Base-by-base conservation (phyloP, 371 early-diverging fungal species). In the Zopfochytrium polystomum region DNA sequence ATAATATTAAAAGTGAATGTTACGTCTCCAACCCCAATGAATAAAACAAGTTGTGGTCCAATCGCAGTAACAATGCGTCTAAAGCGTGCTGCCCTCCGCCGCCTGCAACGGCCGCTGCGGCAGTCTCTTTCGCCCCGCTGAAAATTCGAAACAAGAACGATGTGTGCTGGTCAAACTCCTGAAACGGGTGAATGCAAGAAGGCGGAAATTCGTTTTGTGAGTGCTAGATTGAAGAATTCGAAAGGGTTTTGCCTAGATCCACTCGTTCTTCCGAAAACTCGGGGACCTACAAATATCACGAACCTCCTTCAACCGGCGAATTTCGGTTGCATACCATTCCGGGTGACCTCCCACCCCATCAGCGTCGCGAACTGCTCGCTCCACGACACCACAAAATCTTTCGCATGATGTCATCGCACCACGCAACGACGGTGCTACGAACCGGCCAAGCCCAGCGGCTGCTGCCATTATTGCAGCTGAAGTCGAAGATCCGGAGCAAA, bases 11-110 rank as follows among this genome's bases (percentile, higher is more conserved):
- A n/a, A n/a, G n/a, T n/a, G n/a, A n/a, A n/a, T n/a, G n/a, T n/a
- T n/a, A n/a, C n/a, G n/a, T n/a, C n/a, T n/a, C n/a, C n/a, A n/a
- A n/a, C n/a, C n/a, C n/a, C 54, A 53, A 31, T 5, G 59, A 59
- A 50, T 59, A 65, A 55, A 26, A 65, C 3, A 47, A 46, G 54
- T 85, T 86, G 65, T 80, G 85, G 60, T 89, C 89, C n/a, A 87
- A 67, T 34, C 86, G 77, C 54, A 85, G 66, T 20, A 87, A 66
- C 38, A 89, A 63, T 34, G 79, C 77, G 65, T 86, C 85, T 35
- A 87, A 52, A 56, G 51, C 46, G 25, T 31, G 20, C 6, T 51
- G 22, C 32, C 52, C 58, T 22, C 27, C 5, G 27, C 11, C 76
- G 72, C 1, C 30, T n/a, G n/a, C n/a, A n/a, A n/a, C 48, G 11